Percentiles rank a stretch among this genome's conserved stretches.
Conservation (phyloP, 2,329 filamentous ascomycete genomes). For the Rhynchosporium secalis region DNA sequence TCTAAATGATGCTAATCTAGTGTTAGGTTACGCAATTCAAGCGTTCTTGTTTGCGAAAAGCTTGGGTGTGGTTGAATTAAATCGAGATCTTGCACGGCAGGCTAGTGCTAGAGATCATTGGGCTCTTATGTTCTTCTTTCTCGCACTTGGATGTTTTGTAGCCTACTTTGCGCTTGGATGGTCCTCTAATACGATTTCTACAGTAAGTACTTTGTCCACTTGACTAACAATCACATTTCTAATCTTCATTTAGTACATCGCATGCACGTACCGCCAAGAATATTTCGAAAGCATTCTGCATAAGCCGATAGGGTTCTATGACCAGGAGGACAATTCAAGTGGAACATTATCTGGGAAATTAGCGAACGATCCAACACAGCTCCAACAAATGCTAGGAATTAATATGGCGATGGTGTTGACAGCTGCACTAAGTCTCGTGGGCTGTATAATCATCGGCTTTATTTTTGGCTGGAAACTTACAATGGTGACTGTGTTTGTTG, state of each 20-base stretch:
- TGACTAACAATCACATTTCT: neutral
- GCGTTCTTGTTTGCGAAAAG: conserved; percentile 41
- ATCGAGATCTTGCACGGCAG: conserved; percentile 23
- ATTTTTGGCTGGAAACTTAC: conserved; percentile 76
- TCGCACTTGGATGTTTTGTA: conserved; percentile 44
- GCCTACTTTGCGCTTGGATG: conserved; percentile 39
- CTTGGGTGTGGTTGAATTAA: conserved; percentile 36
- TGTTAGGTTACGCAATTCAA: conserved; percentile 41
- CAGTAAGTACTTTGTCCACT: conserved; percentile 37
- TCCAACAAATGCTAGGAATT: conserved; percentile 51
- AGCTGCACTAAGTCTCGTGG: conserved; percentile 64
- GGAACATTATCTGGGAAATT: conserved; percentile 50
- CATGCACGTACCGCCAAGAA: conserved; percentile 44
- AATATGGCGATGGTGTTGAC: conserved; percentile 57
- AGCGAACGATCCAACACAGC: conserved; percentile 49
- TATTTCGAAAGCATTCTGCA: conserved; percentile 48
- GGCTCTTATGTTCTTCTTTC: conserved; percentile 51
- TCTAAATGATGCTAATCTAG: neutral
- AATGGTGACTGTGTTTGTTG: conserved; percentile 63
- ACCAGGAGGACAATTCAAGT: conserved; percentile 48
- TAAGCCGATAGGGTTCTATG: conserved; percentile 47
- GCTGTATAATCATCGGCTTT: conserved; percentile 66
- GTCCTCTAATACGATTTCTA: conserved; percentile 44
- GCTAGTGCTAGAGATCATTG: conserved; percentile 45
- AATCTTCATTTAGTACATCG: conserved; percentile 35